Conservation (phyloP, 164 flowering plant species). For the Aristolochia contorta region DNA sequence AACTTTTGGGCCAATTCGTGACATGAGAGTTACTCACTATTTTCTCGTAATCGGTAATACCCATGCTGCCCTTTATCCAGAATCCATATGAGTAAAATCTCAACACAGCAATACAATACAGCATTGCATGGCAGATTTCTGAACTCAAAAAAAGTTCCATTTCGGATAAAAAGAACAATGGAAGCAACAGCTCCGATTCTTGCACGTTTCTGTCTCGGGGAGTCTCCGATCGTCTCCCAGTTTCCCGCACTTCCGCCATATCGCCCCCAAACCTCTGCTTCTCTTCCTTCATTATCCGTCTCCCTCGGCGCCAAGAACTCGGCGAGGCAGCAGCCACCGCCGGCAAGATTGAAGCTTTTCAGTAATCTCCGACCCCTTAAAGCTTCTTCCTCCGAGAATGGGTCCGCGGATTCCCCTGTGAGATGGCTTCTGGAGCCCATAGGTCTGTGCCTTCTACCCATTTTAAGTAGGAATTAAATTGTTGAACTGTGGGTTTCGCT, state of each 20-base stretch:
- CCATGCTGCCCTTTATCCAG: not conserved
- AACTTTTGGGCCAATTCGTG: too few relatives aligned
- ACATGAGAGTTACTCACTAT: too few relatives aligned
- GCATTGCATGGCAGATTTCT: slow-evolving; percentile 1
- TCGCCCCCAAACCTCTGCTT: not conserved
- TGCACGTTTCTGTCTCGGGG: not conserved
- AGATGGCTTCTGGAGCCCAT: slow-evolving; percentile 74
- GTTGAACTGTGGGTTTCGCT: too few relatives aligned
- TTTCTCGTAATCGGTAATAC: too few relatives aligned
- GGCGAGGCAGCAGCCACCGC: slow-evolving; percentile 5
- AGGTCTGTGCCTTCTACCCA: slow-evolving; percentile 24
- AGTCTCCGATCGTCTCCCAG: not conserved
- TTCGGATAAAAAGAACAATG: not conserved
- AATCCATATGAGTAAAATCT: not conserved
- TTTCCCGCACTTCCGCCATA: not conserved
- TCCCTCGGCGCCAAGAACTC: not conserved
- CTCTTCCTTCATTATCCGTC: not conserved
- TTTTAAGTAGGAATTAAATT: too few relatives aligned
- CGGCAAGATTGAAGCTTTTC: slow-evolving; percentile 6
- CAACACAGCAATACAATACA: not conserved
- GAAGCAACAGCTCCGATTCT: slow-evolving; percentile 4
- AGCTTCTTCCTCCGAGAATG: slow-evolving; percentile 16
- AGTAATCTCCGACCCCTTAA: slow-evolving; percentile 18
- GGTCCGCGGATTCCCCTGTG: slow-evolving; percentile 20
- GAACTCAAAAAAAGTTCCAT: slow-evolving; percentile 1